Base-by-base conservation (phyloP, 768 basidiomycete genomes). In the Gymnopilus junonius region DNA sequence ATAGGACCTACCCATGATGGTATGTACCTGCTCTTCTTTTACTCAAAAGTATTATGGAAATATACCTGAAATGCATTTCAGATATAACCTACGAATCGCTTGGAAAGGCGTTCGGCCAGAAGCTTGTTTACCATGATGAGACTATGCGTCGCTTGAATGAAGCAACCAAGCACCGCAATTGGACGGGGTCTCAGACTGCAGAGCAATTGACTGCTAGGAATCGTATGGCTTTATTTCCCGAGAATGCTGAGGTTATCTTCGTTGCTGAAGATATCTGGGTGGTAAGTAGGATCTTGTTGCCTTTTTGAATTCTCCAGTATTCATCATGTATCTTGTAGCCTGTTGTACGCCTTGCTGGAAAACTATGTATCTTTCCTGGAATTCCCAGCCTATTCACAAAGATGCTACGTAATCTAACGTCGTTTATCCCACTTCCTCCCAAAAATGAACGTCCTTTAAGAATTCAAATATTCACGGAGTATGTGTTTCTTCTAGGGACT, bases 1-100 rank as follows among this genome's bases (percentile, higher is more conserved):
- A 94, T 97, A 58, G 94, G 94, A 0, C 93, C 94, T 2, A 96
- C 94, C 12, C 93, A 95, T 70, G 94, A 94, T 70, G 93, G 93
- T 92, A 65, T 59, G 83, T 73, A 32, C 17, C 4, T 58, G n/a
- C n/a, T 39, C 20, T 39, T 51, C 14, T 31, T 21, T 58, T 34
- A 8, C 25, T 25, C 61, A 40, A 37, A 46, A 14, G 43, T n/a
- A n/a, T 27, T n/a, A n/a, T 31, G 4, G 54, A 25, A 45, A 39
- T 45, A 29, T 23, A 54, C 8, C 32, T 17, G 14, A 42, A 32
- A 17, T 14, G 32, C 35, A 25, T 6, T 34, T 0, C 70, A 90
- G 93, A 95, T 70, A 97, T 97, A 70, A 97, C 95, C 4, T 97
- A 97, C 69, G 82, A 85, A 5, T 92, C 93, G 1, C 86, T 99